phyloP scores from a whole-genome alignment of 805 yeast genomes.

The Ogataea paraovalis region DNA sequence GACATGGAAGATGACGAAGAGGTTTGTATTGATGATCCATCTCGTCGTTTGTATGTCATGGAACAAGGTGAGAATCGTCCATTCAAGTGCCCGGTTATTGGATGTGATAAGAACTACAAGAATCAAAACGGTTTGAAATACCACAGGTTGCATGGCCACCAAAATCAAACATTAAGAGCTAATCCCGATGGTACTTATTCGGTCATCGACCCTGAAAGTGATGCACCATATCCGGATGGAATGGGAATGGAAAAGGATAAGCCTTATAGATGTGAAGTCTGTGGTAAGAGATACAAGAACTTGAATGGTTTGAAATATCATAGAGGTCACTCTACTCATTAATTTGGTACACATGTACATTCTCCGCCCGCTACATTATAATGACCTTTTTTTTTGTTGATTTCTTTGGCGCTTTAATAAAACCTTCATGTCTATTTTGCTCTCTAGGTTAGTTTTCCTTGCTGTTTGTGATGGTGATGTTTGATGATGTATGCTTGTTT shows the following conservation, averaged over 20 bases:
- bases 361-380: not conserved
- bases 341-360: slow-evolving; percentile 8
- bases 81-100: slow-evolving; percentile 95
- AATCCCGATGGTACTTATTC: slow-evolving; percentile 92
- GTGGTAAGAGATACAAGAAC: slow-evolving; percentile 96
- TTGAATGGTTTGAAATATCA: slow-evolving; percentile 95
- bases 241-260: slow-evolving; percentile 95
- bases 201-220: slow-evolving; percentile 86
- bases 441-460: not conserved
- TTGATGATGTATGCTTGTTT: not conserved
- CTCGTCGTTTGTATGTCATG: slow-evolving; percentile 86
- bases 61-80: slow-evolving; percentile 93
- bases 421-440: not conserved
- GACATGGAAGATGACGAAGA: slow-evolving; percentile 30
- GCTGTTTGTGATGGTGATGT: not conserved
- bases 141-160: slow-evolving; percentile 95
- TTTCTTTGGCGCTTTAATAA: not conserved
- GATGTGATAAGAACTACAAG: slow-evolving; percentile 96
- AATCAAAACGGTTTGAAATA: slow-evolving; percentile 97
- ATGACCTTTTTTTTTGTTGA: not conserved
- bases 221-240: slow-evolving; percentile 88
- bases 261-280: slow-evolving; percentile 96
- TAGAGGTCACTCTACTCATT: slow-evolving; percentile 97
- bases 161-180: slow-evolving; percentile 84
- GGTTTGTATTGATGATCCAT: slow-evolving; percentile 92